Evolutionary conservation across 2,329 filamentous ascomycete species (phyloP), one percentile per base, ranked within the genome.

Genomic region (Pseudopyrenochaeta lycopersici): DNA sequence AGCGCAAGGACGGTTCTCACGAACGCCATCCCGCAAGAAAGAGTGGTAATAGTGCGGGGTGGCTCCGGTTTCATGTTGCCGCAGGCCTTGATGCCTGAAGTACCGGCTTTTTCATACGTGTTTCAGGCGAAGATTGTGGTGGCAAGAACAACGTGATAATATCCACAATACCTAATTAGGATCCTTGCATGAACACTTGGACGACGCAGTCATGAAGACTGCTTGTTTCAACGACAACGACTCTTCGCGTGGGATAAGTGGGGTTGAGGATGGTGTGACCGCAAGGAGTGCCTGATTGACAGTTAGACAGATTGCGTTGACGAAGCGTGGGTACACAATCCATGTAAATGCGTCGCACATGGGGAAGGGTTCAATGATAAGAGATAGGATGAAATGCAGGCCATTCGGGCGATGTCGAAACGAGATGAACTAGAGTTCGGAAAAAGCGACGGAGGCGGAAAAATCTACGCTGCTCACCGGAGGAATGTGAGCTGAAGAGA

Each of bases 61-160:
- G 23, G 23, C 23, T 27, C 23, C 23, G 23, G 23, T 27, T 27
- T 27, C 23, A 27, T 27, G 4, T 27, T 27, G 23, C 23, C 23
- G 23, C 23, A 27, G 9, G 23, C 23, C 23, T 27, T 27, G 23
- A 27, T 27, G 23, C 23, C 6, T 42, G 23, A 32, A 40, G 15
- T n/a, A 31, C 36, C 46, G 45, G 30, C 39, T 48, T 21, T 46
- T 33, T 41, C 23, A 44, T 9, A 18, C 23, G 23, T 38, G 54
- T 57, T 57, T 57, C 54, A 57, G 43, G 39, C 44, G 47, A 42
- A 41, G 31, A 33, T 35, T 27, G 33, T 20, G 39, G 50, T 46
- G 53, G 49, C 38, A 31, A 46, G 49, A n/a, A 23, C 31, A 7
- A 33, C 30, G 30, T 17, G 33, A 44, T 27, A 29, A 12, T 36